These are phyloP conservation scores for Myochromella boudieri DNA, from an alignment of 768 basidiomycete species.

Conservation along the genomic window DNA sequence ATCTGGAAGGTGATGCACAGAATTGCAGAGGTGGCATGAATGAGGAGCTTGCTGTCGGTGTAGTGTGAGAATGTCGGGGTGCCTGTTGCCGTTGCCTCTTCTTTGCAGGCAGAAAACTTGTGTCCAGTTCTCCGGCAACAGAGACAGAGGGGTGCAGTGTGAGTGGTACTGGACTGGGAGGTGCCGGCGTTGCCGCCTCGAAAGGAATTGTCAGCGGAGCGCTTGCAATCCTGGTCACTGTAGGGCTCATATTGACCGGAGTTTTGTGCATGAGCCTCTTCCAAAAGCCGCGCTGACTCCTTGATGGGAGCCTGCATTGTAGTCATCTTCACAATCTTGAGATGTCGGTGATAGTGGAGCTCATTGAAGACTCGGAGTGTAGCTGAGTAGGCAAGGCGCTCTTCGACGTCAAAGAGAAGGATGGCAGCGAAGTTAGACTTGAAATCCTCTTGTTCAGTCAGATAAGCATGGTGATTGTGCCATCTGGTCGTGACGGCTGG, in stretches of 20 bases:
- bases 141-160: slow-evolving; percentile 20
- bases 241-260: background rate
- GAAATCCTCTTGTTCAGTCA: slow-evolving; percentile 11
- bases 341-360: background rate
- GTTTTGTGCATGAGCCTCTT: background rate
- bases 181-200: background rate
- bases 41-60: slow-evolving; percentile 1
- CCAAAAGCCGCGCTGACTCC: no score
- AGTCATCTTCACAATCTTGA: background rate
- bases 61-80: slow-evolving; percentile 6
- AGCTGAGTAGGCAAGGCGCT: slow-evolving; percentile 5
- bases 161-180: background rate
- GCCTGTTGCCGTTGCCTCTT: slow-evolving; percentile 8
- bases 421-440: slow-evolving; percentile 14
- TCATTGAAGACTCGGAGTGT: background rate
- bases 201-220: slow-evolving; percentile 9
- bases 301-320: no score
- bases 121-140: slow-evolving; percentile 15
- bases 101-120: slow-evolving; percentile 9
- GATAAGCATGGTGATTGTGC: background rate
- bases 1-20: slow-evolving; percentile 9
- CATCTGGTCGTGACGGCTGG: background rate
- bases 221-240: background rate
- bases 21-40: slow-evolving; percentile 1
- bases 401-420: slow-evolving; percentile 11